These are phyloP conservation scores for Lactifluus hygrophoroides DNA, from an alignment of 768 basidiomycete species.

Conservation along the genomic window DNA sequence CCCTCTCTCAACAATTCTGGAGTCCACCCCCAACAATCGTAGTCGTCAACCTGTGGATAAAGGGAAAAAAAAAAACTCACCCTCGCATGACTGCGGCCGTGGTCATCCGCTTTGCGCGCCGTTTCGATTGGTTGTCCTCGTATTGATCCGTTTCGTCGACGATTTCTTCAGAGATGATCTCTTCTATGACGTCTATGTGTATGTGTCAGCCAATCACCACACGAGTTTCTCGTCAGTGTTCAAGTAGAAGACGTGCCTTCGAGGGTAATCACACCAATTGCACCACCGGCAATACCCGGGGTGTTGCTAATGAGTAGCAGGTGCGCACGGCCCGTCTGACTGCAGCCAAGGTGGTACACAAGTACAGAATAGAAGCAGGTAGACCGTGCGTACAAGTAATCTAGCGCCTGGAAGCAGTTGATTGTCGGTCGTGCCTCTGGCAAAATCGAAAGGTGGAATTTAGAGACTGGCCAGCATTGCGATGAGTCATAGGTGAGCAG, in stretches of 20 bases:
- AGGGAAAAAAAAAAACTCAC: slow-evolving; percentile 32
- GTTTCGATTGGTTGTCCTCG: slow-evolving; percentile 79
- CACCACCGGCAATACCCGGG: slow-evolving; percentile 77
- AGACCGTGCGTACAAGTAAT: slow-evolving; percentile 64
- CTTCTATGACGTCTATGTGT: slow-evolving; percentile 68
- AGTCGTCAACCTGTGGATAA: neutral
- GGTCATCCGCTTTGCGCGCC: slow-evolving; percentile 57
- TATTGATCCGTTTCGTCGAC: slow-evolving; percentile 92
- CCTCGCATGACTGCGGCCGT: slow-evolving; percentile 75
- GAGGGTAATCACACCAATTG: slow-evolving; percentile 83
- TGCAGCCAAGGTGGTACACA: slow-evolving; percentile 23
- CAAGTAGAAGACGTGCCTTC: slow-evolving; percentile 43
- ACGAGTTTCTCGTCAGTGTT: neutral
- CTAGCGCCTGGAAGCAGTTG: slow-evolving; percentile 90
- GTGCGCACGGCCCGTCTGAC: slow-evolving; percentile 93
- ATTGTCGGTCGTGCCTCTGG: slow-evolving; percentile 86
- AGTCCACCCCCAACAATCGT: neutral
- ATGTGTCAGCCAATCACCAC: neutral
- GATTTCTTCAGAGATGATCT: slow-evolving; percentile 94
- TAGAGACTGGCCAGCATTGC: slow-evolving; percentile 61
- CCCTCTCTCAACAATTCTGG: slow-evolving; percentile 50
- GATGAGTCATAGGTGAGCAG: slow-evolving; percentile 85
- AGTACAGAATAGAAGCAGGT: neutral
- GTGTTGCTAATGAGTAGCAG: slow-evolving; percentile 76
- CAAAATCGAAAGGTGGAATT: slow-evolving; percentile 71